Evolutionary conservation across 495 filamentous ascomycete species (phyloP).

Genomic region (Penicillium herquei): DNA sequence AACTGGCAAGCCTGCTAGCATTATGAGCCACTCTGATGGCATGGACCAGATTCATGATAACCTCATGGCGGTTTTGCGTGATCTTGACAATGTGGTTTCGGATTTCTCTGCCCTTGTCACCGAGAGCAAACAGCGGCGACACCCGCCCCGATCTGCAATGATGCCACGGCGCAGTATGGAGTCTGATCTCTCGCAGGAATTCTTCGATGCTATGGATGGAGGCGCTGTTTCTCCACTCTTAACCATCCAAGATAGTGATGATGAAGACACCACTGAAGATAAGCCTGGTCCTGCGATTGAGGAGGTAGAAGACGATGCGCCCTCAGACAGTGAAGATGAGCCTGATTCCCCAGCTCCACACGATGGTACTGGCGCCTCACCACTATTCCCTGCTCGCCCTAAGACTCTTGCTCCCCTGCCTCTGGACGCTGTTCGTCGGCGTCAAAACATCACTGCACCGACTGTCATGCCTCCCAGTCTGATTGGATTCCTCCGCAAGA

Average conservation of each 20-base stretch:
- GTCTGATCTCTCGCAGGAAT: conserved; percentile 79
- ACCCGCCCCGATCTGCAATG: conserved; percentile 47
- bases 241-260: conserved; percentile 65
- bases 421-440: conserved; percentile 61
- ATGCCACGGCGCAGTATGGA: conserved; percentile 75
- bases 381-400: conserved; percentile 68
- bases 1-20: conserved; percentile 35
- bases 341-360: conserved; percentile 32
- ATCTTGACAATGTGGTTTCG: conserved; percentile 76
- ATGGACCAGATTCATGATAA: conserved; percentile 69
- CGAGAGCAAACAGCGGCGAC: conserved; percentile 75
- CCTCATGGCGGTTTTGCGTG: conserved; percentile 72
- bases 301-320: conserved; percentile 39
- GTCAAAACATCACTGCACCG: conserved; percentile 66
- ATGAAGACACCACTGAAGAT: conserved; percentile 39
- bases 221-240: conserved; percentile 66
- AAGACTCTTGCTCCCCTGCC: conserved; percentile 80
- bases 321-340: conserved; percentile 57
- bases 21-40: conserved; percentile 43
- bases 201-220: conserved; percentile 86
- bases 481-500: conserved; percentile 92
- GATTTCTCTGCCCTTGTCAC: conserved; percentile 77
- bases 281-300: conserved; percentile 26
- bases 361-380: conserved; percentile 41
- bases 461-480: conserved; percentile 81